Evolutionary conservation across 208 protist species (phyloP), one percentile per base, ranked within the genome.

Genomic region (Wallacemonas collosoma): DNA sequence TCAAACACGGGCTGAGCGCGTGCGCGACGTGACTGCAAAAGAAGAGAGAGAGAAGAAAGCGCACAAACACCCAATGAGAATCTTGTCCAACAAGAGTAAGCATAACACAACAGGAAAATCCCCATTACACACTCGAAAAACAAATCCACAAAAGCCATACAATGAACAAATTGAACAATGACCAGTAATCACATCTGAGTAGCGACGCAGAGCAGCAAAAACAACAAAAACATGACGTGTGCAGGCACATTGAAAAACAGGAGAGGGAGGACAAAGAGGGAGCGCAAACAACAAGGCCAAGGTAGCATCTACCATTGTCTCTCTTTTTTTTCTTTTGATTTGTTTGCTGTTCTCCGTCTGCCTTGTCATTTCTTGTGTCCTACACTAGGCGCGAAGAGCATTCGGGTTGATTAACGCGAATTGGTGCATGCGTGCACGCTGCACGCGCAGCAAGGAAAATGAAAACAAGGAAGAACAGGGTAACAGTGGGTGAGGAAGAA

Each of bases 51-150:
- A 26, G 26, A 26, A 26, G 26, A 26, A 26, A 26, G 26, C 26
- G 26, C 26, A 26, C 26, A 26, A 26, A 26, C 26, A 26, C 26
- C 26, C 26, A 26, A 26, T 26, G 26, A 26, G 26, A 26, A 26
- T 26, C 26, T 26, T 26, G 26, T 12, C 6, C 12, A 55, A 44
- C 7, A 65, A 61, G 3, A n/a, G 39, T 36, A 41, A 51, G 7
- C 1, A 67, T 55, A 62, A 43, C 12, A 17, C 45, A 6, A 55
- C 44, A 73, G 6, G 56, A 60, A 35, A 67, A 54, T 68, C 17
- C 14, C 15, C 26, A 71, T 26, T 47, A 65, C 63, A 54, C 0
- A 57, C 43, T 67, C 62, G 35, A 71, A 72, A 75, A 53, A 62
- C 39, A 72, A 71, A 54, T 51, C 55, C 43, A 60, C 17, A 54